A percentile compares a stretch with the other conserved stretches of the same genome.
Conservation (phyloP, 805 yeast species). For the Suhomyces prunicola region DNA sequence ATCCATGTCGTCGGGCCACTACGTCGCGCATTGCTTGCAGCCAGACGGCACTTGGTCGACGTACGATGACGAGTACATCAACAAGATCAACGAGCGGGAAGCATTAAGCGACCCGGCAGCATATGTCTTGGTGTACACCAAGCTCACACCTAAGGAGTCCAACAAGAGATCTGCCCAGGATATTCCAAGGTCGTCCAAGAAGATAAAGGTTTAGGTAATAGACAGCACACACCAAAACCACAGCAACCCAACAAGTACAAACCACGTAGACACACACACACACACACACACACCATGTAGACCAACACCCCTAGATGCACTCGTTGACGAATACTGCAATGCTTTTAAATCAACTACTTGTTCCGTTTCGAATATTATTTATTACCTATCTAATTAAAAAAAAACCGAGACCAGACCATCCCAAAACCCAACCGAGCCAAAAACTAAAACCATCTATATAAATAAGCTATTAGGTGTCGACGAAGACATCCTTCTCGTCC, state of each 20-base stretch:
- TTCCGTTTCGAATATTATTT: not conserved
- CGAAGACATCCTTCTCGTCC: constrained; percentile 14
- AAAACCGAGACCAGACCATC: not conserved
- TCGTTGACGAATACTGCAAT: not conserved
- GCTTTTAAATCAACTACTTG: not conserved
- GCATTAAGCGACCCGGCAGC: constrained; percentile 86
- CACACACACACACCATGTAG: too few species aligned
- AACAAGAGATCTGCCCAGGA: constrained; percentile 4
- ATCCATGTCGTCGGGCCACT: constrained; percentile 89
- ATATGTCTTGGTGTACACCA: constrained; percentile 81
- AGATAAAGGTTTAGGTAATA: constrained; percentile 5
- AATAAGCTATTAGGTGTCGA: constrained; percentile 9
- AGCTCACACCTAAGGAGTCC: constrained; percentile 55
- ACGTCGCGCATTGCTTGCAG: constrained; percentile 84
- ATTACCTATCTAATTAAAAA: not conserved
- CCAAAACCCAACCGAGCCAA: not conserved
- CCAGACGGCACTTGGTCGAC: constrained; percentile 92
- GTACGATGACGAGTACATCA: constrained; percentile 90
- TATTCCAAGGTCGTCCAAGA: constrained; percentile 2
- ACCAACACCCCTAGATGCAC: too few species aligned
- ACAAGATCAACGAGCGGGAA: constrained; percentile 64
- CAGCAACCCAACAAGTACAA: too few species aligned
- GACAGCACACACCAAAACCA: not conserved
- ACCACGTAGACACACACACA: too few species aligned
- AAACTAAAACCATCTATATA: not conserved